Evolutionary conservation across 139 green algal genomes (phyloP).

Genomic region (Tetratostichococcus sp.): DNA sequence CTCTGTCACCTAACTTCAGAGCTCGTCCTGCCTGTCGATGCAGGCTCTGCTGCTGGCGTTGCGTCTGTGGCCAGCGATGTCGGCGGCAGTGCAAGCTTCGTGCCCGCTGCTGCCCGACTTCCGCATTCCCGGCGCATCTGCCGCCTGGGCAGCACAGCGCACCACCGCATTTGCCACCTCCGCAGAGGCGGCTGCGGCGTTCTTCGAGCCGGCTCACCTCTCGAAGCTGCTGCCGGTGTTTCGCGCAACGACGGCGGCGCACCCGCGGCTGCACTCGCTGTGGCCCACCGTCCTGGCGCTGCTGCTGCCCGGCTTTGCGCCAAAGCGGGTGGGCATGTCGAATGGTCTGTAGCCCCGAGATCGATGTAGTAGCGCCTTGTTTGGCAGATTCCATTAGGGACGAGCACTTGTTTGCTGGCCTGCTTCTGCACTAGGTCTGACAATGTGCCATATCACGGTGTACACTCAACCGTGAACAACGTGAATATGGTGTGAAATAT

Average conservation of each 20-base stretch:
- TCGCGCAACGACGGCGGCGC: constrained; percentile 25
- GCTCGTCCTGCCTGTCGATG: too few species aligned
- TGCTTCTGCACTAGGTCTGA: too few species aligned
- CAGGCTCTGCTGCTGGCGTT: constrained; percentile 63
- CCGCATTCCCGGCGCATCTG: not conserved
- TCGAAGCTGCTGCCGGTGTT: constrained; percentile 41
- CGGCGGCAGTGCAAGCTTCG: constrained; percentile 13
- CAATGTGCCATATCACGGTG: too few species aligned
- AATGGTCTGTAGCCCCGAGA: too few species aligned
- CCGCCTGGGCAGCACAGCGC: too few species aligned
- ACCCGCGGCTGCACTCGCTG: constrained; percentile 63
- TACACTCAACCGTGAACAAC: too few species aligned
- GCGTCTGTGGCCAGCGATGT: constrained; percentile 59
- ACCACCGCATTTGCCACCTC: not conserved
- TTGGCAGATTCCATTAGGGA: too few species aligned
- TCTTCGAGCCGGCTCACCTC: constrained; percentile 48
- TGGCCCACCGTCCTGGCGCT: constrained; percentile 66
- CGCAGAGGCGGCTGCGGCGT: constrained; percentile 21
- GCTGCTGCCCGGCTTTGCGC: constrained; percentile 57
- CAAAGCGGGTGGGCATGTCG: constrained; percentile 32
- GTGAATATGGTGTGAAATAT: too few species aligned
- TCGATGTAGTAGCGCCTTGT: too few species aligned
- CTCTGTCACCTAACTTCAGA: too few species aligned
- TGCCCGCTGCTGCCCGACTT: constrained; percentile 44
- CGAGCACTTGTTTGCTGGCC: not conserved